phyloP scores from a whole-genome alignment of 2,329 filamentous ascomycete genomes.

The Curvularia sp. region DNA sequence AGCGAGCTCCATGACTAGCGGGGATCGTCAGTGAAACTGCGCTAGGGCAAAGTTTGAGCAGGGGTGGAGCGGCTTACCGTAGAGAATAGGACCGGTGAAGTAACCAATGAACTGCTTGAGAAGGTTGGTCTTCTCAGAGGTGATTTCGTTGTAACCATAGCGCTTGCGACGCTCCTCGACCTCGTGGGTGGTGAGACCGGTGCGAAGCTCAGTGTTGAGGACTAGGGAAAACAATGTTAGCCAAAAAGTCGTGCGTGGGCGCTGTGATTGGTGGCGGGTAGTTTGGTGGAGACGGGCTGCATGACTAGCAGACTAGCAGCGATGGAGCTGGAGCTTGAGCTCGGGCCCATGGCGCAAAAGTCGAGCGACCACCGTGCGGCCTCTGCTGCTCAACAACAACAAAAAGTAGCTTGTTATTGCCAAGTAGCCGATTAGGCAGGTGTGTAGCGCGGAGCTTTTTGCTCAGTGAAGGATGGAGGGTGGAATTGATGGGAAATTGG shows the following conservation, averaged over 20 bases:
- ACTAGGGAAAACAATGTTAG: constrained; percentile 17
- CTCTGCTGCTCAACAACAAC: constrained; percentile 22
- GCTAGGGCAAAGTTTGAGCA: constrained; percentile 21
- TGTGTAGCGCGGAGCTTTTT: not conserved
- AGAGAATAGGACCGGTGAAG: constrained; percentile 78
- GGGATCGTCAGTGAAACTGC: constrained; percentile 14
- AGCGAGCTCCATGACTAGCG: constrained; percentile 75
- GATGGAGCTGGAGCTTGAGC: constrained; percentile 24
- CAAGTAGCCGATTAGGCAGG: not conserved
- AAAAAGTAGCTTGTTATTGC: constrained; percentile 11
- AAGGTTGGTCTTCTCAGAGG: constrained; percentile 77
- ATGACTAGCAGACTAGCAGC: constrained; percentile 12
- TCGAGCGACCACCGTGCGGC: constrained; percentile 20
- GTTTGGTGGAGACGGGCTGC: constrained; percentile 27
- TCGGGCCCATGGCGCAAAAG: constrained; percentile 16
- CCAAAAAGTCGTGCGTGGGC: constrained; percentile 9
- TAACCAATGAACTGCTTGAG: constrained; percentile 76
- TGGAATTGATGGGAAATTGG: too few relatives aligned
- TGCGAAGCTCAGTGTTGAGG: constrained; percentile 71
- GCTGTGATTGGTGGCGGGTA: constrained; percentile 19
- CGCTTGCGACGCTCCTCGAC: constrained; percentile 70
- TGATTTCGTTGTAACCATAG: constrained; percentile 74
- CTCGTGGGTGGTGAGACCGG: constrained; percentile 65
- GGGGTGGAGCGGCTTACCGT: constrained; percentile 62
- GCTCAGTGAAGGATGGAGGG: not conserved